These are phyloP conservation scores for Salicornia ramosissima DNA, from an alignment of 148 eudicot genomes.

Conservation along the genomic window DNA sequence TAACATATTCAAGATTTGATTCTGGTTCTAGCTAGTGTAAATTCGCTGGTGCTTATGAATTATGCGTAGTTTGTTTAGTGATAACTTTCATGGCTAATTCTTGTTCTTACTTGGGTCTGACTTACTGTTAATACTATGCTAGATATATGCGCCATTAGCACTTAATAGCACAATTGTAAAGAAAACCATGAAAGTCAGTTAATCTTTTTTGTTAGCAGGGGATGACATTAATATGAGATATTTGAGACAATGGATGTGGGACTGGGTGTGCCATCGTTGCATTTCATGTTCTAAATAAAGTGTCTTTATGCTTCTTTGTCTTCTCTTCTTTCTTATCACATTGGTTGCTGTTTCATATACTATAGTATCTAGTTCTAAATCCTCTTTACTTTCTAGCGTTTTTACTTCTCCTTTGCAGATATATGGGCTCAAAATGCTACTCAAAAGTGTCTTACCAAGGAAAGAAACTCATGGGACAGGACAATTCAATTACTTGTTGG, in stretches of 20 bases:
- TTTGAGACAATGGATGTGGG: neutral
- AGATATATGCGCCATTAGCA: too few species aligned
- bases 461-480: constrained; percentile 35
- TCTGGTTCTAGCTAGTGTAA: neutral
- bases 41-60: neutral
- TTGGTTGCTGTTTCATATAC: constrained; percentile 3
- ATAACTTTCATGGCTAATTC: neutral
- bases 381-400: neutral
- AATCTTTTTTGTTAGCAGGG: neutral
- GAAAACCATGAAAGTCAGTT: neutral
- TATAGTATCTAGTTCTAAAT: neutral
- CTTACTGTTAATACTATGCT: neutral
- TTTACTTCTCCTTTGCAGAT: constrained; percentile 40
- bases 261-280: neutral
- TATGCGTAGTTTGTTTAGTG: neutral
- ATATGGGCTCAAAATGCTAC: constrained; percentile 79
- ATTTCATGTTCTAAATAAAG: neutral
- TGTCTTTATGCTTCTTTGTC: neutral
- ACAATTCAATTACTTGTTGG: constrained; percentile 49
- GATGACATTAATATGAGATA: neutral
- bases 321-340: neutral
- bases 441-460: constrained; percentile 64
- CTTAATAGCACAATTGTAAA: neutral
- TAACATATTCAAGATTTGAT: too few species aligned
- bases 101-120: neutral